phyloP scores from a whole-genome alignment of 1,139 yeast species.

The Pneumocystis murina region DNA sequence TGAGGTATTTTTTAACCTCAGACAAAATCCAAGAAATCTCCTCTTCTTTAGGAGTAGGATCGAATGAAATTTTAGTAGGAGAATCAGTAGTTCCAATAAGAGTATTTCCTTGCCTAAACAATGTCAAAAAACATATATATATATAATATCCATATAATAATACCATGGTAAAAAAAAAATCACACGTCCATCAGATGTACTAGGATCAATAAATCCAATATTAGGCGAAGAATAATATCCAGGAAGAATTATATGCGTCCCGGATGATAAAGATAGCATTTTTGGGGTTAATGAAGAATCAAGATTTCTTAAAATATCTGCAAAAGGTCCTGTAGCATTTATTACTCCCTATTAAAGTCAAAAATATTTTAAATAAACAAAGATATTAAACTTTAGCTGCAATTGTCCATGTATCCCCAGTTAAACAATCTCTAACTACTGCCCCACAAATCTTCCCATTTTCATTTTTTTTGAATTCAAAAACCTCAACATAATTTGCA shows the following conservation, averaged over 20 bases:
- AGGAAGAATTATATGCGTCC: slow-evolving; percentile 85
- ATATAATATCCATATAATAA: slow-evolving; percentile 28
- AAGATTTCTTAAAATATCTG: slow-evolving; percentile 75
- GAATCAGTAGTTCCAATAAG: slow-evolving; percentile 92
- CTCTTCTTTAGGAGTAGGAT: slow-evolving; percentile 76
- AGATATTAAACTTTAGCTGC: slow-evolving; percentile 12
- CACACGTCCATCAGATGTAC: slow-evolving; percentile 89
- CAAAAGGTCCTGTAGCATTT: slow-evolving; percentile 90
- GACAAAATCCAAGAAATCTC: slow-evolving; percentile 78
- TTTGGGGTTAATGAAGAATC: slow-evolving; percentile 44
- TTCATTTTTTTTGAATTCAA: slow-evolving; percentile 49
- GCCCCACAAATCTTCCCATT: slow-evolving; percentile 60
- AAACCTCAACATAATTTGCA: slow-evolving; percentile 72
- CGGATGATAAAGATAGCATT: slow-evolving; percentile 89
- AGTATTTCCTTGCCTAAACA: slow-evolving; percentile 34
- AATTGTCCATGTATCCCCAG: slow-evolving; percentile 8
- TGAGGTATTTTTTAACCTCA: slow-evolving; percentile 75
- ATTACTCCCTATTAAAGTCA: slow-evolving; percentile 52
- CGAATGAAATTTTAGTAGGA: slow-evolving; percentile 45
- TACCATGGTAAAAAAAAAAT: slow-evolving; percentile 98
- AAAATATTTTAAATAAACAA: slow-evolving; percentile 28
- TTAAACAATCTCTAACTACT: slow-evolving; percentile 43
- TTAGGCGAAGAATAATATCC: slow-evolving; percentile 81
- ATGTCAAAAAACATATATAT: neutral
- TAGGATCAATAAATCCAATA: slow-evolving; percentile 81